phyloP scores from a whole-genome alignment of 2,329 filamentous ascomycete genomes.

The Epichloe sibirici region DNA sequence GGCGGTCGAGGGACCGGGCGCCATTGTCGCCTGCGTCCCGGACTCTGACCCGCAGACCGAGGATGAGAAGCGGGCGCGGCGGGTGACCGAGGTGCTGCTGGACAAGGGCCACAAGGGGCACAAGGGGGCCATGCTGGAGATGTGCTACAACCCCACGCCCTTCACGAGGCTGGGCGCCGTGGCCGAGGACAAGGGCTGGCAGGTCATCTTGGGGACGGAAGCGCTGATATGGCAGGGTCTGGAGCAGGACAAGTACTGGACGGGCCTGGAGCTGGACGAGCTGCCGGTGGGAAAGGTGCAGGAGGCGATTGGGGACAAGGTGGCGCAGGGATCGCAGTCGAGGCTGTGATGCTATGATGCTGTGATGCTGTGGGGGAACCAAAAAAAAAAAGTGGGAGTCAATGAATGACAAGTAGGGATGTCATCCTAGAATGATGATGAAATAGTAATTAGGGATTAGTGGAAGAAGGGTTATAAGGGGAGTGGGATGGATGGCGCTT shows the following conservation, averaged over 20 bases:
- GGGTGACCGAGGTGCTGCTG: conserved; percentile 38
- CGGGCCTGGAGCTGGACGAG: conserved; percentile 43
- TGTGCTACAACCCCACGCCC: conserved; percentile 70
- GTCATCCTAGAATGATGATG: no score
- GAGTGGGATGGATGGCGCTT: no score
- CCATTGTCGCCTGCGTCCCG: conserved; percentile 63
- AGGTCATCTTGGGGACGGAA: conserved; percentile 64
- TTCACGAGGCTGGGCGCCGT: conserved; percentile 55
- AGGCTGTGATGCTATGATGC: conserved; percentile 9
- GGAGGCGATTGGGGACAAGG: conserved; percentile 31
- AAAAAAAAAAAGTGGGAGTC: neutral
- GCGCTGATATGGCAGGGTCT: conserved; percentile 67
- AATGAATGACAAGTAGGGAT: no score
- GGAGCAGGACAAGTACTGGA: conserved; percentile 57
- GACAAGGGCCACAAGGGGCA: conserved; percentile 37
- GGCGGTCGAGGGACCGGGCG: conserved; percentile 44
- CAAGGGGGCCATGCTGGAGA: conserved; percentile 63
- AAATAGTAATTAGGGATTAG: no score
- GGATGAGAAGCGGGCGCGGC: conserved; percentile 48
- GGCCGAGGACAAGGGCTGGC: conserved; percentile 51
- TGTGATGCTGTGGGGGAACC: neutral
- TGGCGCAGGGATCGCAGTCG: conserved; percentile 20
- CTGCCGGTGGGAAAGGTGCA: conserved; percentile 50
- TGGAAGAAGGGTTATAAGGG: no score
- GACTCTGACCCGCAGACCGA: conserved; percentile 58